Evolutionary conservation across 805 yeast genomes (phyloP).

Genomic region (Starmerella floris): DNA sequence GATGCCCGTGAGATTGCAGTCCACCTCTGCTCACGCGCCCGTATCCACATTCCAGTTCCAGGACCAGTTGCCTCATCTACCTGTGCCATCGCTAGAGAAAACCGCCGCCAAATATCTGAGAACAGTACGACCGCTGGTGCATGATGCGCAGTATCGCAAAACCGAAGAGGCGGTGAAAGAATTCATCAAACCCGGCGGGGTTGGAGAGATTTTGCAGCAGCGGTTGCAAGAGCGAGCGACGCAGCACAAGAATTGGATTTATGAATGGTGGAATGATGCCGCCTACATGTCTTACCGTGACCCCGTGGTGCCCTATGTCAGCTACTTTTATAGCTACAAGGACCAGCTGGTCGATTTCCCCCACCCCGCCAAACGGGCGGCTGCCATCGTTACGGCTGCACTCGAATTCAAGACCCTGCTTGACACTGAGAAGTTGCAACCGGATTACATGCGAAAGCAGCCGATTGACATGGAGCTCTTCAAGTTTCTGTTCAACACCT

Average conservation of each 20-base stretch:
- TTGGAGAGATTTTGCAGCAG: constrained; percentile 54
- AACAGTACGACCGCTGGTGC: constrained; percentile 54
- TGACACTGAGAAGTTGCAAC: constrained; percentile 60
- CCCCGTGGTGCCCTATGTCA: constrained; percentile 88
- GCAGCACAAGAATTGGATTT: constrained; percentile 68
- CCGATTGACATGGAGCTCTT: constrained; percentile 96
- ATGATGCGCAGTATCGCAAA: constrained; percentile 39
- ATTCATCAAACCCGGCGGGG: constrained; percentile 48
- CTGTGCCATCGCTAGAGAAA: constrained; percentile 68
- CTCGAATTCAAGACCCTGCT: constrained; percentile 53
- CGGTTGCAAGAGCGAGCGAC: constrained; percentile 47
- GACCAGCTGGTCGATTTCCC: constrained; percentile 34
- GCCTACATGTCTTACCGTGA: constrained; percentile 85
- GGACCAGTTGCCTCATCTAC: constrained; percentile 61
- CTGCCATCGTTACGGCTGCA: constrained; percentile 56
- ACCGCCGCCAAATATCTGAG: constrained; percentile 58
- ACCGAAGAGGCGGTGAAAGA: constrained; percentile 49
- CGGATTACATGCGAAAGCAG: constrained; percentile 59
- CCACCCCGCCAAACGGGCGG: constrained; percentile 44
- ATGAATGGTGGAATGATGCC: constrained; percentile 85
- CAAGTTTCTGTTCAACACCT: constrained; percentile 78
- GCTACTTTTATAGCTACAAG: constrained; percentile 77
- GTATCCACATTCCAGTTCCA: constrained; percentile 55
- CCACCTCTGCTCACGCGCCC: constrained; percentile 26
- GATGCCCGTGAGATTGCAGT: constrained; percentile 9